Percentiles rank a stretch among this genome's conserved stretches.
These are phyloP conservation scores for Nicotiana otophora DNA, from an alignment of 257 asterid species.

Conservation along the genomic window DNA sequence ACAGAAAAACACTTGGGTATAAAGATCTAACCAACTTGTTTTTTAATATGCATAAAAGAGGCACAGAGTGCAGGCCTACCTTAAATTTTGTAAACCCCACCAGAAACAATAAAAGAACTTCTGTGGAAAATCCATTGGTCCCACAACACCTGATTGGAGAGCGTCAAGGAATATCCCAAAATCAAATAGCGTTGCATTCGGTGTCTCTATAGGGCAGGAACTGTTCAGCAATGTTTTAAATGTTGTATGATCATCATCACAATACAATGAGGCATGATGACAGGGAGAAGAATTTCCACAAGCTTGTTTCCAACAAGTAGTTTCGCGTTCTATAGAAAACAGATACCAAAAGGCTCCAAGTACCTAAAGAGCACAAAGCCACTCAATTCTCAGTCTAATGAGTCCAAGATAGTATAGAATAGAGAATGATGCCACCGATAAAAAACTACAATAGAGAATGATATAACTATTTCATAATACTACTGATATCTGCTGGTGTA, in stretches of 20 bases:
- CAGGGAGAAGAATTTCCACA: slow-evolving; percentile 45
- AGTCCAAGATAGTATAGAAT: not conserved
- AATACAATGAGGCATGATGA: slow-evolving; percentile 46
- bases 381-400: not conserved
- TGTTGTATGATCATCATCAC: slow-evolving; percentile 35
- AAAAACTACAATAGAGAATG: not conserved
- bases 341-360: slow-evolving; percentile 97
- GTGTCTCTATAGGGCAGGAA: slow-evolving; percentile 59
- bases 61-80: slow-evolving; percentile 34
- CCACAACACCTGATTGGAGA: slow-evolving; percentile 90
- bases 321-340: slow-evolving; percentile 84
- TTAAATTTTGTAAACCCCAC: slow-evolving; percentile 99
- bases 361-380: slow-evolving; percentile 33
- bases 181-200: slow-evolving; percentile 56
- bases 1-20: not conserved
- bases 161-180: slow-evolving; percentile 93
- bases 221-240: slow-evolving; percentile 31
- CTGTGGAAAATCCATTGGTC: slow-evolving; percentile 71
- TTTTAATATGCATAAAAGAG: not conserved
- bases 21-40: not conserved
- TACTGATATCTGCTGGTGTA: not conserved
- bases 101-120: slow-evolving; percentile 96
- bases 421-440: not conserved
- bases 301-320: slow-evolving; percentile 77
- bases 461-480: not conserved